A percentile compares a stretch with the other conserved stretches of the same genome.
These are phyloP conservation scores for Penicillium sp. DNA, from an alignment of 2,329 filamentous ascomycete genomes.

Conservation along the genomic window DNA sequence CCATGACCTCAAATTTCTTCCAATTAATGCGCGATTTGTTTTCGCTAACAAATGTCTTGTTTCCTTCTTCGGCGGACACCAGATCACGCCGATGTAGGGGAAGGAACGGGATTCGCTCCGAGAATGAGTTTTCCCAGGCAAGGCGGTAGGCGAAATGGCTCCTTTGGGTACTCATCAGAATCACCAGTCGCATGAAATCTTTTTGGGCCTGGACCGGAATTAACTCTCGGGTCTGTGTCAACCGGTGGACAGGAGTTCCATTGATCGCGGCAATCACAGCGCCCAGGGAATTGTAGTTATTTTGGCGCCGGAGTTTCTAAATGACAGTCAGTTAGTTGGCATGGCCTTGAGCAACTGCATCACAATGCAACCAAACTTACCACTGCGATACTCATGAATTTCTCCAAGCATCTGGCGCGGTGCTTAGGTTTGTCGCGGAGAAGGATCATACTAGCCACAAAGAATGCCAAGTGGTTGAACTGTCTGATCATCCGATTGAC, in stretches of 20 bases:
- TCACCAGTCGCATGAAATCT: constrained; percentile 80
- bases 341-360: not conserved
- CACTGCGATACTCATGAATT: constrained; percentile 85
- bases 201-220: constrained; percentile 71
- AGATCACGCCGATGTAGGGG: constrained; percentile 86
- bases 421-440: constrained; percentile 96
- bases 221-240: constrained; percentile 73
- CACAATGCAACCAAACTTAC: constrained; percentile 28
- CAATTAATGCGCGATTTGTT: constrained; percentile 81
- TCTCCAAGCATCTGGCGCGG: constrained; percentile 83
- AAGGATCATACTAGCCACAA: constrained; percentile 79
- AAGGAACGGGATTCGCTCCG: constrained; percentile 88
- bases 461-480: constrained; percentile 81
- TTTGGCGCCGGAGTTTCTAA: constrained; percentile 77
- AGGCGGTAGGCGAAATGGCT: constrained; percentile 94
- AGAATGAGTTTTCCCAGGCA: constrained; percentile 91
- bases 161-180: constrained; percentile 90
- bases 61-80: constrained; percentile 88
- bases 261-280: constrained; percentile 92
- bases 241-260: constrained; percentile 77
- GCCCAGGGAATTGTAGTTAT: constrained; percentile 97
- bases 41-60: constrained; percentile 77
- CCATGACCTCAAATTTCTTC: constrained; percentile 96
- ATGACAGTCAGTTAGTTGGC: constrained; percentile 13
- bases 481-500: constrained; percentile 93